Evolutionary conservation across 345 rosid species (phyloP).

Genomic region (Psidium friedrichsthalianum): DNA sequence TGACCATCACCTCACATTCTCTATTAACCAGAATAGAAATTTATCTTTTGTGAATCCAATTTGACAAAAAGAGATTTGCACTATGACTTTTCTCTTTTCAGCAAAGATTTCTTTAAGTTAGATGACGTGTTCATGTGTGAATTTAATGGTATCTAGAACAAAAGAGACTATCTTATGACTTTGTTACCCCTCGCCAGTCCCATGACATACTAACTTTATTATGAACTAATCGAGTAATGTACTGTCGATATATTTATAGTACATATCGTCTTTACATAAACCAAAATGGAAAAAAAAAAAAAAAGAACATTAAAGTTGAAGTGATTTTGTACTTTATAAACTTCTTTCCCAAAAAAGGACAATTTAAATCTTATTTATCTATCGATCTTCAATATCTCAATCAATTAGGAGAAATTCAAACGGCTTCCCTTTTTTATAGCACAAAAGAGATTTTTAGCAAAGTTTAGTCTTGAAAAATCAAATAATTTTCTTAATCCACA

Average conservation of each 20-base stretch:
- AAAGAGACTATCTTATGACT: neutral
- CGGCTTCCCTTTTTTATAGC: neutral
- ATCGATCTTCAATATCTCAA: neutral
- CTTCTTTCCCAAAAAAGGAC: no score
- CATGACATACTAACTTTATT: neutral
- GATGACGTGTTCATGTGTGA: no score
- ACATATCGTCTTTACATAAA: neutral
- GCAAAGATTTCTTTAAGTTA: no score
- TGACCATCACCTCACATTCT: neutral
- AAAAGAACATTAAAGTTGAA: neutral
- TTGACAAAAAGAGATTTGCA: neutral
- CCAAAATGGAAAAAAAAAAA: neutral
- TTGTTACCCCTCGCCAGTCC: neutral
- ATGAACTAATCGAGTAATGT: neutral
- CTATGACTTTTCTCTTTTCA: no score
- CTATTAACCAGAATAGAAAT: neutral
- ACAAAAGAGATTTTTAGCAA: neutral
- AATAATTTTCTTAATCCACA: neutral
- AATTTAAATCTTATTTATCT: no score
- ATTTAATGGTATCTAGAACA: neutral
- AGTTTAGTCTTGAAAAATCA: neutral
- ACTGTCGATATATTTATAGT: neutral
- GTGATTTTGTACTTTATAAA: no score
- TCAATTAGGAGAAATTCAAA: neutral
- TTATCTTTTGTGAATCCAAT: neutral